These are phyloP conservation scores for Oenanthe javanica DNA, from an alignment of 140 eudicot species.

Conservation along the genomic window DNA sequence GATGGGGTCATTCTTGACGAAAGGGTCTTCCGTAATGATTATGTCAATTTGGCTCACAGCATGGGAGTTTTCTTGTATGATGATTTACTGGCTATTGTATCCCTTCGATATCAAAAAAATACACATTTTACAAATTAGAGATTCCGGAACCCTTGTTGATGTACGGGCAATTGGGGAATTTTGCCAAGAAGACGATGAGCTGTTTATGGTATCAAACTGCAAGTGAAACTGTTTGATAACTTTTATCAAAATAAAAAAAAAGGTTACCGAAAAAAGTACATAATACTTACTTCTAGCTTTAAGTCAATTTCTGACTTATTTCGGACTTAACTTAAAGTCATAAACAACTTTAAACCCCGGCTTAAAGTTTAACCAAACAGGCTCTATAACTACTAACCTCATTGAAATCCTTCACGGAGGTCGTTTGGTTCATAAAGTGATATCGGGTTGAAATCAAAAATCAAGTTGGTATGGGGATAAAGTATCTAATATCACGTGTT, in stretches of 20 bases:
- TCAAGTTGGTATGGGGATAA: too few relatives aligned
- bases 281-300: too few relatives aligned
- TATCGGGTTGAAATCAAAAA: too few relatives aligned
- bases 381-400: background rate
- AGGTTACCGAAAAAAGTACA: too few relatives aligned
- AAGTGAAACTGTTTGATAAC: slow-evolving; percentile 27
- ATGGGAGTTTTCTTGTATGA: slow-evolving; percentile 89
- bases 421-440: too few relatives aligned
- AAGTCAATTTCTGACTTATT: too few relatives aligned
- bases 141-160: slow-evolving; percentile 92
- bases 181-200: slow-evolving; percentile 98
- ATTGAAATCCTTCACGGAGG: background rate
- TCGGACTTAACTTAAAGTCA: too few relatives aligned
- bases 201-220: slow-evolving; percentile 76
- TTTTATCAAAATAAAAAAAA: too few relatives aligned
- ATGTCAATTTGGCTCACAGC: slow-evolving; percentile 83
- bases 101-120: slow-evolving; percentile 61
- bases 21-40: slow-evolving; percentile 91
- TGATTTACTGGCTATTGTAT: slow-evolving; percentile 80
- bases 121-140: slow-evolving; percentile 92
- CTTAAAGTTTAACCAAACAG: too few relatives aligned
- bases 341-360: too few relatives aligned
- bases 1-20: slow-evolving; percentile 88
- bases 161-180: slow-evolving; percentile 82
- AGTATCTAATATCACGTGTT: too few relatives aligned